phyloP scores from a whole-genome alignment of 495 filamentous ascomycete genomes.

The Astrothelium subdiscretum region DNA sequence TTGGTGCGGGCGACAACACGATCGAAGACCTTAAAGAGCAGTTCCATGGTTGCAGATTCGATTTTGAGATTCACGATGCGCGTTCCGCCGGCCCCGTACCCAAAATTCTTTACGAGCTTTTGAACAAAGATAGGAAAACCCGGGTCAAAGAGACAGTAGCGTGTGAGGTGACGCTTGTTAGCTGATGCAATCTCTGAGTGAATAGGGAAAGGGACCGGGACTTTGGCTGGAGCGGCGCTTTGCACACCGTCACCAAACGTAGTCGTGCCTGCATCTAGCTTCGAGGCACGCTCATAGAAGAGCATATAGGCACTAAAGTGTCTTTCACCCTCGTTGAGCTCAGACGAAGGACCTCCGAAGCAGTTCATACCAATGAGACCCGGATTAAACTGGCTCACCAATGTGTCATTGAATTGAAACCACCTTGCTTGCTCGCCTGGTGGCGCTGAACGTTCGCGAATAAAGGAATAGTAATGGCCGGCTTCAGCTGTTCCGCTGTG shows the following conservation, averaged over 20 bases:
- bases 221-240: slow-evolving; percentile 38
- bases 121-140: slow-evolving; percentile 57
- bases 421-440: slow-evolving; percentile 43
- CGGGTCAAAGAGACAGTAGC: slow-evolving; percentile 71
- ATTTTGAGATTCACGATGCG: slow-evolving; percentile 41
- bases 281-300: slow-evolving; percentile 79
- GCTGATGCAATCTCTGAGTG: slow-evolving; percentile 53
- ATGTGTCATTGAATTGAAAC: slow-evolving; percentile 90
- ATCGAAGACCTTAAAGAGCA: slow-evolving; percentile 64
- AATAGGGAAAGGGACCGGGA: slow-evolving; percentile 44
- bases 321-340: slow-evolving; percentile 28
- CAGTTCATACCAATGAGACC: slow-evolving; percentile 58
- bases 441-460: slow-evolving; percentile 59
- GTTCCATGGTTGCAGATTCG: slow-evolving; percentile 50
- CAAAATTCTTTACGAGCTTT: slow-evolving; percentile 41
- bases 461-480: slow-evolving; percentile 95
- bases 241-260: slow-evolving; percentile 16
- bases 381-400: slow-evolving; percentile 65
- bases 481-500: slow-evolving; percentile 89
- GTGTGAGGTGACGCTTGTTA: slow-evolving; percentile 60
- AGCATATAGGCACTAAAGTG: slow-evolving; percentile 76
- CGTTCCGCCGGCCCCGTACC: slow-evolving; percentile 29
- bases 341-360: slow-evolving; percentile 61
- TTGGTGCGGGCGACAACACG: slow-evolving; percentile 66
- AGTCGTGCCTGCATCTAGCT: slow-evolving; percentile 37